These are phyloP conservation scores for Xylariaceae sp. DNA, from an alignment of 2,329 filamentous ascomycete genomes.

Conservation along the genomic window DNA sequence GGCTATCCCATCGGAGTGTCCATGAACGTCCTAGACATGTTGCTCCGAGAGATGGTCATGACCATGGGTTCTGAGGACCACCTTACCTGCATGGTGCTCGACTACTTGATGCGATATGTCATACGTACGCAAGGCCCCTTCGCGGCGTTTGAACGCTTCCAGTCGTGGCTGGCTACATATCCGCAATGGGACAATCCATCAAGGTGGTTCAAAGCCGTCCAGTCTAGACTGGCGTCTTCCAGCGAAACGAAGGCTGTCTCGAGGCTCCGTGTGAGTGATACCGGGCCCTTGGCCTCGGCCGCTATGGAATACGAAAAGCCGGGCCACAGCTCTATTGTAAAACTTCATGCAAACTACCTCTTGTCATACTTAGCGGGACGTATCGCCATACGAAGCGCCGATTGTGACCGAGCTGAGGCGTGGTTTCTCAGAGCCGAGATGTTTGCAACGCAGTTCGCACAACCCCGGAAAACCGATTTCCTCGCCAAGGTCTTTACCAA, in stretches of 20 bases:
- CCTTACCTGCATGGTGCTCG: slow-evolving; percentile 20
- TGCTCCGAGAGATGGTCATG: slow-evolving; percentile 17
- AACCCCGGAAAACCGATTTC: slow-evolving; percentile 10
- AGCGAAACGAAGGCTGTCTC: not conserved
- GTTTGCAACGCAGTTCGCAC: slow-evolving; percentile 4
- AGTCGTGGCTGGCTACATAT: slow-evolving; percentile 12
- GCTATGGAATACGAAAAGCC: slow-evolving; percentile 12
- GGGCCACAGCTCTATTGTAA: not conserved
- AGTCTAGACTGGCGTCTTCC: slow-evolving; percentile 7
- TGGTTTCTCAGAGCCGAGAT: slow-evolving; percentile 16
- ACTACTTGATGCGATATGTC: slow-evolving; percentile 19
- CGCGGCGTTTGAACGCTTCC: slow-evolving; percentile 14
- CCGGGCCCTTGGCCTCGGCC: not conserved
- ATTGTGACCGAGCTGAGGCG: slow-evolving; percentile 17
- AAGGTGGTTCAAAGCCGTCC: slow-evolving; percentile 9
- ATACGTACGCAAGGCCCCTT: slow-evolving; percentile 15
- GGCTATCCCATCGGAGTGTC: slow-evolving; percentile 8
- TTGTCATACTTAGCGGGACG: slow-evolving; percentile 17
- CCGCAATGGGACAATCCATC: slow-evolving; percentile 15
- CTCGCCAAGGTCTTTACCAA: slow-evolving; percentile 13
- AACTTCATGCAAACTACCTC: slow-evolving; percentile 13
- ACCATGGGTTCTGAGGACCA: slow-evolving; percentile 19
- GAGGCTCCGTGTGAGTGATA: not conserved
- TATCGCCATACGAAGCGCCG: slow-evolving; percentile 16
- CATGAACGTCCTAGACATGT: slow-evolving; percentile 16